phyloP scores from a whole-genome alignment of 2,329 filamentous ascomycete species.

The Hirsutella minnesotensis region DNA sequence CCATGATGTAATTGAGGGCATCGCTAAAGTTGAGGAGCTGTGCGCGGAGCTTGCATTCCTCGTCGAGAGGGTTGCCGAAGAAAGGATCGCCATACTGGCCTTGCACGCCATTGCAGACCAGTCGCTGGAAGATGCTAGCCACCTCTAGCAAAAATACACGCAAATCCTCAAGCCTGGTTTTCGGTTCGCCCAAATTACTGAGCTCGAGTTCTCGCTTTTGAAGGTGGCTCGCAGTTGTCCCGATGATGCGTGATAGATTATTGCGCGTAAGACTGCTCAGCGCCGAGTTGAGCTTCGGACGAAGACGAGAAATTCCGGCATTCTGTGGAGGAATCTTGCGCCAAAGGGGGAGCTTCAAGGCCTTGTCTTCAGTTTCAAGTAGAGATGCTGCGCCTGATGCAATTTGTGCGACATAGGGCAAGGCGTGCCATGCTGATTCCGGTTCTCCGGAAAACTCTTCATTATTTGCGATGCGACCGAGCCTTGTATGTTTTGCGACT shows the following conservation, averaged over 20 bases:
- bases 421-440: slow-evolving; percentile 38
- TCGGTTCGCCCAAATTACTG: slow-evolving; percentile 9
- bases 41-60: slow-evolving; percentile 16
- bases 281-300: slow-evolving; percentile 20
- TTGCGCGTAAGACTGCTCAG: slow-evolving; percentile 16
- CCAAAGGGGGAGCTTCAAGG: slow-evolving; percentile 20
- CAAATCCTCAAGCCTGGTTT: slow-evolving; percentile 13
- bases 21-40: slow-evolving; percentile 17
- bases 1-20: slow-evolving; percentile 16
- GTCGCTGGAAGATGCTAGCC: slow-evolving; percentile 20
- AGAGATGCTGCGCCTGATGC: too few species aligned
- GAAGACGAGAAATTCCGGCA: slow-evolving; percentile 18
- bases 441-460: slow-evolving; percentile 13
- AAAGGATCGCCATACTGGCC: slow-evolving; percentile 23
- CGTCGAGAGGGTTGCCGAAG: slow-evolving; percentile 16
- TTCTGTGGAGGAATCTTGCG: slow-evolving; percentile 14
- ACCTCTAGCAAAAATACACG: slow-evolving; percentile 21
- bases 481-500: slow-evolving; percentile 25
- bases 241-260: slow-evolving; percentile 14
- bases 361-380: slow-evolving; percentile 17
- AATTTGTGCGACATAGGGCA: slow-evolving; percentile 33
- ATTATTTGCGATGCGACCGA: slow-evolving; percentile 21
- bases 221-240: slow-evolving; percentile 14
- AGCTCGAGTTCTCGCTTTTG: slow-evolving; percentile 9
- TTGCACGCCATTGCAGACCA: slow-evolving; percentile 15